Percentiles rank a stretch among this genome's conserved stretches.
phyloP scores from a whole-genome alignment of 2,329 filamentous ascomycete species.

The Didymella pinodella region DNA sequence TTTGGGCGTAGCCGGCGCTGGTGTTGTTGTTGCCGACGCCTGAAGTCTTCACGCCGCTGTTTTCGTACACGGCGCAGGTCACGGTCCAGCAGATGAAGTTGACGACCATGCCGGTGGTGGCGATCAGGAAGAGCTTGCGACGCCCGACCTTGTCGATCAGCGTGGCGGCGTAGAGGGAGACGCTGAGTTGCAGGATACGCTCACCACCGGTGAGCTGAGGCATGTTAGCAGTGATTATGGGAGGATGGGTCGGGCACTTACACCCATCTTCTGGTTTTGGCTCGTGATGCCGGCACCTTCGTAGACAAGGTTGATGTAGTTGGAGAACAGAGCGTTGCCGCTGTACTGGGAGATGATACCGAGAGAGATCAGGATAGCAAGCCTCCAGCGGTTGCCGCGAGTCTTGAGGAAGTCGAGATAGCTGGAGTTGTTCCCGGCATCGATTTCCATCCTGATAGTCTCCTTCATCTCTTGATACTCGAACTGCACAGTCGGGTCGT shows the following conservation, averaged over 20 bases:
- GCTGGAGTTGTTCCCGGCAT: slow-evolving; percentile 57
- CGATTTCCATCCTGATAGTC: slow-evolving; percentile 66
- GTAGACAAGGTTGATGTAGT: slow-evolving; percentile 71
- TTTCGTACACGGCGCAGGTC: slow-evolving; percentile 37
- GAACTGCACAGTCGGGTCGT: slow-evolving; percentile 69
- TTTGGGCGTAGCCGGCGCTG: slow-evolving; percentile 55
- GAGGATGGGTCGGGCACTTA: slow-evolving; percentile 44
- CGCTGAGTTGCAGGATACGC: slow-evolving; percentile 64
- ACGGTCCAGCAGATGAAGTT: slow-evolving; percentile 51
- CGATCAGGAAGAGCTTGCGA: slow-evolving; percentile 63
- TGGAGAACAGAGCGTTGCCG: slow-evolving; percentile 71
- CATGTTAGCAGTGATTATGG: slow-evolving; percentile 10
- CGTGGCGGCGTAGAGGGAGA: slow-evolving; percentile 64
- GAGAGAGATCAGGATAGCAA: slow-evolving; percentile 68
- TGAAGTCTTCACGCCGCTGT: slow-evolving; percentile 34
- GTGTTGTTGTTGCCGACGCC: slow-evolving; percentile 26
- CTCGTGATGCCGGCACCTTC: slow-evolving; percentile 66
- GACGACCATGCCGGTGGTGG: slow-evolving; percentile 48
- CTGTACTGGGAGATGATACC: slow-evolving; percentile 74
- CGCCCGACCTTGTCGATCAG: slow-evolving; percentile 65
- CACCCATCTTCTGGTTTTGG: slow-evolving; percentile 45
- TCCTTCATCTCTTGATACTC: slow-evolving; percentile 72
- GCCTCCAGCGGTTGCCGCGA: slow-evolving; percentile 70
- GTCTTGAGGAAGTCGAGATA: slow-evolving; percentile 70
- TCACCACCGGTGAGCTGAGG: slow-evolving; percentile 56